Evolutionary conservation across 116 monocot species (phyloP).

Genomic region (Cymodocea nodosa): DNA sequence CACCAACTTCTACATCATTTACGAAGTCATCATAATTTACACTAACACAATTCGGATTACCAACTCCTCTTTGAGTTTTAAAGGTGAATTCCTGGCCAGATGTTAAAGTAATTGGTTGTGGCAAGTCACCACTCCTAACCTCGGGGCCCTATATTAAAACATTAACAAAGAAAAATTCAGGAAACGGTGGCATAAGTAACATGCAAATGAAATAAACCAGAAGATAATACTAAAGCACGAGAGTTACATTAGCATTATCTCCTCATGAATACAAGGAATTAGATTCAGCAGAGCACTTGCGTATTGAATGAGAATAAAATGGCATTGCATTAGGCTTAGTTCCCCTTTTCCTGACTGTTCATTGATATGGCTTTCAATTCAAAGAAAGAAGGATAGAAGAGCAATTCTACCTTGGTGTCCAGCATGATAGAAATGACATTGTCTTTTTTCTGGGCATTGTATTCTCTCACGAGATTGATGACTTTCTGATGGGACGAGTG

Average conservation of each 20-base stretch:
- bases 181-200: neutral
- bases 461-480: constrained; percentile 94
- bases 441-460: constrained; percentile 74
- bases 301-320: neutral
- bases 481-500: constrained; percentile 99
- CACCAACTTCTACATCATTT: constrained; percentile 94
- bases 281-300: neutral
- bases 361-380: neutral
- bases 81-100: constrained; percentile 87
- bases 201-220: neutral
- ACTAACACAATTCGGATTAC: constrained; percentile 86
- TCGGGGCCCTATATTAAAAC: constrained; percentile 69
- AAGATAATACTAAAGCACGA: neutral
- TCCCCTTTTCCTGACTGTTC: neutral
- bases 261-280: too few species aligned
- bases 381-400: neutral
- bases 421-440: constrained; percentile 97
- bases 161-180: neutral
- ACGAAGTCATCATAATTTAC: constrained; percentile 99
- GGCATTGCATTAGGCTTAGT: neutral
- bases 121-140: constrained; percentile 99
- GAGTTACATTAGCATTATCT: too few species aligned
- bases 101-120: constrained; percentile 66
- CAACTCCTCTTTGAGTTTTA: constrained; percentile 90
- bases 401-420: constrained; percentile 70